Evolutionary conservation across 2,329 filamentous ascomycete species (phyloP).

Genomic region (Talaromyces sp.): DNA sequence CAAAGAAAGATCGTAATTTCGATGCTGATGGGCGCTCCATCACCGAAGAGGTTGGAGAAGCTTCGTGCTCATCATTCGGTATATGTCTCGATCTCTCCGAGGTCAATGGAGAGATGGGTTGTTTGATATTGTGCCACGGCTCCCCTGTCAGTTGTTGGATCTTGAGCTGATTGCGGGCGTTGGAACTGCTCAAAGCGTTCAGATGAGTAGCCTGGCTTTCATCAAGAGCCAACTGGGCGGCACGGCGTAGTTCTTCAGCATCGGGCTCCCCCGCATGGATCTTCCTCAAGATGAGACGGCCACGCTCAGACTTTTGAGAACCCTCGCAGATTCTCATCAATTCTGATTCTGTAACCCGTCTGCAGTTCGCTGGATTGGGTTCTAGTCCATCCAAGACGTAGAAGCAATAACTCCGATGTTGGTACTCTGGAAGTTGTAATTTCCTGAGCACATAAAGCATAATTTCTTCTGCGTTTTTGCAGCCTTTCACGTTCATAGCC

Average conservation of each 20-base stretch:
- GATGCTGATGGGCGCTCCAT: slow-evolving; percentile 26
- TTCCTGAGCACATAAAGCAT: slow-evolving; percentile 86
- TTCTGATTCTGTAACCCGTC: slow-evolving; percentile 79
- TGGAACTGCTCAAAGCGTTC: slow-evolving; percentile 57
- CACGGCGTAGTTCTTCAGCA: slow-evolving; percentile 77
- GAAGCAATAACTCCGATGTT: slow-evolving; percentile 94
- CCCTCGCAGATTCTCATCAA: slow-evolving; percentile 89
- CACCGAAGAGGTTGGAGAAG: slow-evolving; percentile 20
- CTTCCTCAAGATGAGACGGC: slow-evolving; percentile 83
- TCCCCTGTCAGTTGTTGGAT: slow-evolving; percentile 86
- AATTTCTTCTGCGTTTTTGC: slow-evolving; percentile 87
- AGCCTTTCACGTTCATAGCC: slow-evolving; percentile 87
- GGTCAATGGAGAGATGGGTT: slow-evolving; percentile 73
- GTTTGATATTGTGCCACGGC: slow-evolving; percentile 77
- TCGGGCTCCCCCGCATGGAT: slow-evolving; percentile 91
- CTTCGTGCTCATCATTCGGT: slow-evolving; percentile 28
- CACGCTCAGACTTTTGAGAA: slow-evolving; percentile 76
- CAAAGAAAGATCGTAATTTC: slow-evolving; percentile 67
- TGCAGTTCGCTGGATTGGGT: slow-evolving; percentile 74
- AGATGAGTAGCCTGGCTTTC: slow-evolving; percentile 72
- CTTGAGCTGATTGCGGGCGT: slow-evolving; percentile 78
- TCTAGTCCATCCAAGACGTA: slow-evolving; percentile 86
- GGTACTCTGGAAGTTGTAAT: slow-evolving; percentile 80
- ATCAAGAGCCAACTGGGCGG: slow-evolving; percentile 83
- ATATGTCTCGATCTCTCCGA: slow-evolving; percentile 28